Evolutionary conservation across 2,329 filamentous ascomycete species (phyloP).

Genomic region (Pyrenochaeta sp.): DNA sequence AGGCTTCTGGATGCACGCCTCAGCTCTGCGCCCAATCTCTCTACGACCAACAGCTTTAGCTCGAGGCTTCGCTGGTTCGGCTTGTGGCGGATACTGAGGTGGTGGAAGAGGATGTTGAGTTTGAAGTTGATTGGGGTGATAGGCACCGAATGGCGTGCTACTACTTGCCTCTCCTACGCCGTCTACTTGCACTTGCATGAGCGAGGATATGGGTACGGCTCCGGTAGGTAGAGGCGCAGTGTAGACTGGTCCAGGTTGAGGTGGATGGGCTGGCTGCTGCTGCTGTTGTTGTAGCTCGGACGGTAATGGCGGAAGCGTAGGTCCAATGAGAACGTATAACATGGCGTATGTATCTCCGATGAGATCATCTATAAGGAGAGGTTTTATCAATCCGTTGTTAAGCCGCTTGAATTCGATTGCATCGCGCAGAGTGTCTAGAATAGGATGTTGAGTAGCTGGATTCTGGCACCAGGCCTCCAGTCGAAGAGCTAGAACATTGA

Average conservation of each 20-base stretch:
- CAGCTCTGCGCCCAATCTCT: conserved; percentile 67
- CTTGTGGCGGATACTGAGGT: conserved; percentile 21
- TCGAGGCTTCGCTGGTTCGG: conserved; percentile 43
- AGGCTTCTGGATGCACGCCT: conserved; percentile 60
- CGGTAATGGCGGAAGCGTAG: conserved; percentile 62
- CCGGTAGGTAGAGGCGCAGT: conserved; percentile 18
- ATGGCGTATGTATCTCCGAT: conserved; percentile 88
- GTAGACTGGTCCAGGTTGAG: conserved; percentile 10
- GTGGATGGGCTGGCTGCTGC: conserved; percentile 14
- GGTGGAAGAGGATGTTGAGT: conserved; percentile 21
- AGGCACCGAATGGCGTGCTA: conserved; percentile 35
- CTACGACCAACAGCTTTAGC: conserved; percentile 67
- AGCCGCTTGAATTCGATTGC: conserved; percentile 77
- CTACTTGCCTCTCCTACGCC: conserved; percentile 26
- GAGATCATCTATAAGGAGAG: conserved; percentile 87
- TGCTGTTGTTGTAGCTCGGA: conserved; percentile 49
- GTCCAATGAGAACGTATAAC: conserved; percentile 74
- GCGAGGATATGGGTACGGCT: conserved; percentile 37
- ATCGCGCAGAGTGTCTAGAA: conserved; percentile 71
- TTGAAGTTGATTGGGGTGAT: conserved; percentile 36
- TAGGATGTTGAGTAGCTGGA: conserved; percentile 56
- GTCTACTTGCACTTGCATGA: conserved; percentile 46
- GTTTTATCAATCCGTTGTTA: conserved; percentile 88
- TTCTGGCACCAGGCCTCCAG: conserved; percentile 68
- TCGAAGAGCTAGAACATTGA: conserved; percentile 65